Base-by-base conservation (phyloP, 768 basidiomycete species). In the Gloeopeniophorella convolvens region DNA sequence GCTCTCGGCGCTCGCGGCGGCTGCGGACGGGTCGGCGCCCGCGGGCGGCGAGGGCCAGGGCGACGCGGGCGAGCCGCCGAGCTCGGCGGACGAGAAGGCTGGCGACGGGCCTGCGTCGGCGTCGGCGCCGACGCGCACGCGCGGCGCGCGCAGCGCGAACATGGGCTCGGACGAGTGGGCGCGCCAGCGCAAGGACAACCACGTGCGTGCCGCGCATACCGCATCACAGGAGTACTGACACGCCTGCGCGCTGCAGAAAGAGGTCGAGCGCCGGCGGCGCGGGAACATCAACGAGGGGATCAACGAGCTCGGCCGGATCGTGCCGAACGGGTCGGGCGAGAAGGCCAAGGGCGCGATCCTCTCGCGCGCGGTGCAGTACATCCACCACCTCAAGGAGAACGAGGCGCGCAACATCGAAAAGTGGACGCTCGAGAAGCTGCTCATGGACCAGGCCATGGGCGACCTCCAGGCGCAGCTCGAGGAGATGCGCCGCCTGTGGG, bases 251-350 rank as follows among this genome's bases (percentile, higher is more conserved):
- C n/a, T 56, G 44, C 70, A 97, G 94, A 97, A 97, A 89, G 93
- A 97, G 70, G 93, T 98, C 11, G 95, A 99, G 66, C 86, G 95
- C 45, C 81, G 91, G 31, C 84, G 95, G 45, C 77, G 95, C 40
- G 93, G 93, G 15, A 92, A 92, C 59, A 97, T 99, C 69, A 96
- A 95, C 68, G 88, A 94, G 55, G 94, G 94, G 0, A 96, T 99
- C 70, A 91, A 88, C 62, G 86, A 89, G 59, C 82, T 98, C 13
- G 85, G 87, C 0, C 79, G 83, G 0, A 88, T 94, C 58, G 84
- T 97, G 9, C 94, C 94, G 3, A 87, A 83, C 58, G 87, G 83
- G 23, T 82, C 85, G 0, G 88, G 89, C 26, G 89, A 91, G 65
- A 89, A 87, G 60, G 84, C 86, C 45, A 96, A 98, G 63, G 89